A percentile compares a stretch with the other conserved stretches of the same genome.
phyloP scores from a whole-genome alignment of 345 rosid species.

The Citrus cavaleriei region DNA sequence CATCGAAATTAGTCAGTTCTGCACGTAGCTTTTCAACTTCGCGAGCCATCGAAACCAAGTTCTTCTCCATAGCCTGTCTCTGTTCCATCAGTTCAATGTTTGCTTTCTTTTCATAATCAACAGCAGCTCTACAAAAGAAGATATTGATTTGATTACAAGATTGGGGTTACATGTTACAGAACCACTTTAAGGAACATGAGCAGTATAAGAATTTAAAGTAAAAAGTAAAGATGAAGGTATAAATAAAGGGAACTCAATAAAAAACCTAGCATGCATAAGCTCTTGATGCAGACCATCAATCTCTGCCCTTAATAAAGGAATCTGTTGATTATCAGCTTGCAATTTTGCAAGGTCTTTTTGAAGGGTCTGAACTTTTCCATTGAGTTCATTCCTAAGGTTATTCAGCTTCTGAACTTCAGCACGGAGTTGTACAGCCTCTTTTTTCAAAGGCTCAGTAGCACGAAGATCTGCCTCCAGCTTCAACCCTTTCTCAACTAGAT shows the following conservation, averaged over 20 bases:
- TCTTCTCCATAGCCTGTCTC: constrained; percentile 92
- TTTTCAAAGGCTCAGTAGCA: constrained; percentile 75
- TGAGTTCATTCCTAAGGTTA: constrained; percentile 61
- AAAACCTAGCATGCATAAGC: constrained; percentile 85
- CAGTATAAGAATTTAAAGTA: background rate
- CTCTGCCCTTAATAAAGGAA: constrained; percentile 60
- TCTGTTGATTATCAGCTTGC: constrained; percentile 76
- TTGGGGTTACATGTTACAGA: background rate
- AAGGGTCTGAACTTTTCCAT: constrained; percentile 64
- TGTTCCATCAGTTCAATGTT: constrained; percentile 90
- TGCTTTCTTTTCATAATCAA: constrained; percentile 92
- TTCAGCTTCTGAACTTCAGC: constrained; percentile 72
- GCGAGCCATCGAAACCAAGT: constrained; percentile 93
- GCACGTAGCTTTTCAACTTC: constrained; percentile 95
- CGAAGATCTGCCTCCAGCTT: constrained; percentile 86
- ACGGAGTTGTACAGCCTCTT: constrained; percentile 61
- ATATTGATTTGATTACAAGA: constrained; percentile 3
- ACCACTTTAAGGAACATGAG: background rate
- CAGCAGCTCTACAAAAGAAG: constrained; percentile 50
- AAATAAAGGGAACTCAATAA: constrained; percentile 7
- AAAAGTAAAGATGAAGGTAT: background rate
- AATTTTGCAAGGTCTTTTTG: constrained; percentile 62
- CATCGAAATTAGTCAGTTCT: constrained; percentile 59
- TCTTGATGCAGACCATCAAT: constrained; percentile 76
- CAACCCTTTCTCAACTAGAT: constrained; percentile 75